Percentiles rank a stretch among this genome's conserved stretches.
Conservation (phyloP, 2,329 filamentous ascomycete genomes). For the Nothophaeocryptopus gaeumannii region DNA sequence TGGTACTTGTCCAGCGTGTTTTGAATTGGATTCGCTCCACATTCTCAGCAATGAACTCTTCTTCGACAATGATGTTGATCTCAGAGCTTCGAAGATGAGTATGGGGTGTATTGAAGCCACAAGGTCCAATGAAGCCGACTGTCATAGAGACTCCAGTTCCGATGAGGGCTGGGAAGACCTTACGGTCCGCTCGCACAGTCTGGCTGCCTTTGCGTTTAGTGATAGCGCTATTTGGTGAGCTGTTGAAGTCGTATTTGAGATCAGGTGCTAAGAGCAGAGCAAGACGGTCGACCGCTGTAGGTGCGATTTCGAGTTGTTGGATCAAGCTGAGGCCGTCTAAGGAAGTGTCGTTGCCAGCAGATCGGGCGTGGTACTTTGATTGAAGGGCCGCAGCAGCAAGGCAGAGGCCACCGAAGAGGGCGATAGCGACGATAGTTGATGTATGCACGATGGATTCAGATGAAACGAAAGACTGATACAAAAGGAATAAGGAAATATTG, state of each 20-base stretch:
- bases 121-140: slow-evolving; percentile 41
- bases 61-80: slow-evolving; percentile 52
- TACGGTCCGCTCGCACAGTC: slow-evolving; percentile 54
- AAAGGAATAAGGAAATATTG: not conserved
- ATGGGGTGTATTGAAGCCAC: slow-evolving; percentile 58
- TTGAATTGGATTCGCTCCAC: slow-evolving; percentile 33
- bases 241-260: slow-evolving; percentile 39
- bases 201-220: slow-evolving; percentile 47
- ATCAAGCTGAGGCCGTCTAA: slow-evolving; percentile 12
- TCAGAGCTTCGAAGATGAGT: slow-evolving; percentile 55
- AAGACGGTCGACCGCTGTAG: slow-evolving; percentile 41
- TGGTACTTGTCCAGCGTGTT: slow-evolving; percentile 44
- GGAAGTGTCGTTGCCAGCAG: slow-evolving; percentile 7
- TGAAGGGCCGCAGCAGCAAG: slow-evolving; percentile 4
- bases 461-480: too few species aligned
- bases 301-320: slow-evolving; percentile 18
- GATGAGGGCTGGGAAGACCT: slow-evolving; percentile 57
- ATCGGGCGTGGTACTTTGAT: not conserved
- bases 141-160: slow-evolving; percentile 52
- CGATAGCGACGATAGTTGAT: not conserved
- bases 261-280: slow-evolving; percentile 43
- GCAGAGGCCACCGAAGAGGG: not conserved
- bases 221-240: slow-evolving; percentile 23
- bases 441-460: not conserved
- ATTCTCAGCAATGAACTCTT: slow-evolving; percentile 51